These are phyloP conservation scores for Aegle marmelos DNA, from an alignment of 345 rosid genomes.

Conservation along the genomic window DNA sequence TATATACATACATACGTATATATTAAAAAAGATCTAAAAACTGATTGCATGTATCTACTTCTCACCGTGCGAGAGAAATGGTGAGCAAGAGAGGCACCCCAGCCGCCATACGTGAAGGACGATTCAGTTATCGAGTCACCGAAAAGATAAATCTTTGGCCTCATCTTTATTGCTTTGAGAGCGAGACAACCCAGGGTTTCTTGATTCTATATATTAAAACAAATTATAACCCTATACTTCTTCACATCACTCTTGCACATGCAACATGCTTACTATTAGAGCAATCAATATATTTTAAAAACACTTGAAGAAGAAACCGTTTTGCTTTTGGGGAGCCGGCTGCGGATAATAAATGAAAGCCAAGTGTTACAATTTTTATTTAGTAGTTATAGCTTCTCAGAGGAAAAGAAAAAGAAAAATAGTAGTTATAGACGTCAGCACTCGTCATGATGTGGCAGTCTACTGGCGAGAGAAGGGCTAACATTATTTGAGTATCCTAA, in stretches of 20 bases:
- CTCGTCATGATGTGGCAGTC: neutral
- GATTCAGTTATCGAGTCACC: constrained; percentile 93
- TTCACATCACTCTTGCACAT: neutral
- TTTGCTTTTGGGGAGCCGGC: no score
- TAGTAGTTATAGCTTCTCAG: no score
- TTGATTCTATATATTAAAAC: no score
- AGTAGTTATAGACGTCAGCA: neutral
- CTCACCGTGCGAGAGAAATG: constrained; percentile 70
- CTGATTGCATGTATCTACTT: constrained; percentile 6
- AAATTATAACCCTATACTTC: no score
- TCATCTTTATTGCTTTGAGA: constrained; percentile 27
- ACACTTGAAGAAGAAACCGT: neutral
- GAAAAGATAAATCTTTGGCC: constrained; percentile 70
- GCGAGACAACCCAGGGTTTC: no score
- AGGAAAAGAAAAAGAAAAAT: no score
- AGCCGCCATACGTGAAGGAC: constrained; percentile 64
- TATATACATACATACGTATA: no score
- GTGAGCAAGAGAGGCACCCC: constrained; percentile 85
- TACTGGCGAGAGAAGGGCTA: neutral
- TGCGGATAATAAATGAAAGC: no score
- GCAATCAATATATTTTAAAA: no score
- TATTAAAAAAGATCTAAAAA: no score
- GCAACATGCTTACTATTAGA: neutral
- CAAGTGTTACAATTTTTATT: no score
- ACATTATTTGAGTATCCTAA: neutral